Conservation (phyloP, 768 basidiomycete species). For the Panaeolus cyanescens region DNA sequence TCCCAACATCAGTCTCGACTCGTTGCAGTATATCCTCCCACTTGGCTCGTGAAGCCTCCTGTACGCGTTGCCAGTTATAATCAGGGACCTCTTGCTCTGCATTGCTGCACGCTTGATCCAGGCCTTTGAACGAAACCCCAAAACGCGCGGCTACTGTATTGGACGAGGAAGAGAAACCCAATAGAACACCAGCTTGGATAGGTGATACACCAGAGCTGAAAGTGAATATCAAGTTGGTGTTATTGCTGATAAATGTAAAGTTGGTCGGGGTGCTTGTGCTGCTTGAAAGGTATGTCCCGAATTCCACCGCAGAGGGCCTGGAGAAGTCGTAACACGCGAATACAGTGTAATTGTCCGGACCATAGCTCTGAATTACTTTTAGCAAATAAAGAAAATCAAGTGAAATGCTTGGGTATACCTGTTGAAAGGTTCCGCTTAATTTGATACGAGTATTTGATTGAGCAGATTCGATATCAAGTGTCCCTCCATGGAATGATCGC, state of each 20-base stretch:
- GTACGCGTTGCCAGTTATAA: conserved; percentile 47
- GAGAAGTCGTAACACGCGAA: conserved; percentile 51
- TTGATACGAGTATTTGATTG: conserved; percentile 34
- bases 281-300: conserved; percentile 44
- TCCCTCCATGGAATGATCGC: conserved; percentile 49
- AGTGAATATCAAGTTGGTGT: conserved; percentile 36
- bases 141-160: conserved; percentile 48
- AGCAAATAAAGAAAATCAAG: neutral
- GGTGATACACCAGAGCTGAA: conserved; percentile 37
- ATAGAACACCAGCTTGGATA: conserved; percentile 46
- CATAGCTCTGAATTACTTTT: conserved; percentile 39
- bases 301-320: conserved; percentile 27
- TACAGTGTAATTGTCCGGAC: conserved; percentile 48
- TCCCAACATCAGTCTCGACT: conserved; percentile 31
- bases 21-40: conserved; percentile 48
- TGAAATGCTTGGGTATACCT: conserved; percentile 25
- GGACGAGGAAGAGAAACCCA: conserved; percentile 36
- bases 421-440: conserved; percentile 45
- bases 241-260: conserved; percentile 31
- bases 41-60: conserved; percentile 33
- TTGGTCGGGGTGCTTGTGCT: conserved; percentile 31
- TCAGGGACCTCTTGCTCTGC: conserved; percentile 54
- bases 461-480: conserved; percentile 24
- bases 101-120: conserved; percentile 57
- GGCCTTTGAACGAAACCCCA: conserved; percentile 56